phyloP scores from a whole-genome alignment of 2,329 filamentous ascomycete genomes.

The Fusarium miscanthi region DNA sequence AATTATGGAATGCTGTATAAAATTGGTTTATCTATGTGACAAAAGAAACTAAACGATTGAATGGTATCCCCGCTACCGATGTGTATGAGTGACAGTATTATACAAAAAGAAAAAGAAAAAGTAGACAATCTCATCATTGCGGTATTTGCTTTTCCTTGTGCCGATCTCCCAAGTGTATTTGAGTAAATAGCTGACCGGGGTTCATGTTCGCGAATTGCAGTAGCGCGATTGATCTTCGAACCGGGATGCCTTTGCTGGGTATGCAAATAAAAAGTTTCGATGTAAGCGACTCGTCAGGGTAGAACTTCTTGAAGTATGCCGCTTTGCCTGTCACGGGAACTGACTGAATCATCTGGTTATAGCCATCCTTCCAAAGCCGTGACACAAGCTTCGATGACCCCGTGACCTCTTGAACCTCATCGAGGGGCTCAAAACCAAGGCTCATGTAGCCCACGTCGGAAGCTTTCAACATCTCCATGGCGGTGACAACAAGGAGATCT shows the following conservation, averaged over 20 bases:
- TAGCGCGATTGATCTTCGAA: slow-evolving; percentile 10
- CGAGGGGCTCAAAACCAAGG: neutral
- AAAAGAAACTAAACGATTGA: neutral
- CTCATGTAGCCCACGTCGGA: slow-evolving; percentile 11
- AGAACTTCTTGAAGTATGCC: slow-evolving; percentile 11
- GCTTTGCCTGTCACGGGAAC: slow-evolving; percentile 12
- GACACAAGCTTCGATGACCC: slow-evolving; percentile 3
- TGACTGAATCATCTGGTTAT: slow-evolving; percentile 4
- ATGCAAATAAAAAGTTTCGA: slow-evolving; percentile 17
- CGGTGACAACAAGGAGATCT: slow-evolving; percentile 5
- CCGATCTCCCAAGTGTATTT: neutral
- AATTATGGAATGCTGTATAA: neutral
- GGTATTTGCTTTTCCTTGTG: neutral
- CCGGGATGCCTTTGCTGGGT: neutral
- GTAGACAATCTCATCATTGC: accelerated
- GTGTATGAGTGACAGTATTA: neutral
- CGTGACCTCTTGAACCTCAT: neutral
- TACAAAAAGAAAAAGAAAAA: neutral
- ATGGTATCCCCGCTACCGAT: neutral
- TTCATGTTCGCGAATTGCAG: slow-evolving; percentile 20
- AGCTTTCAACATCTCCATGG: slow-evolving; percentile 1
- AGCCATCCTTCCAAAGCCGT: slow-evolving; percentile 7
- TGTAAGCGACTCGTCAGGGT: neutral
- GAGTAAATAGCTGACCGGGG: neutral
- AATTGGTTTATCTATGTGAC: neutral